phyloP scores from a whole-genome alignment of 495 filamentous ascomycete genomes.

The Aspergillus heteromorphus region DNA sequence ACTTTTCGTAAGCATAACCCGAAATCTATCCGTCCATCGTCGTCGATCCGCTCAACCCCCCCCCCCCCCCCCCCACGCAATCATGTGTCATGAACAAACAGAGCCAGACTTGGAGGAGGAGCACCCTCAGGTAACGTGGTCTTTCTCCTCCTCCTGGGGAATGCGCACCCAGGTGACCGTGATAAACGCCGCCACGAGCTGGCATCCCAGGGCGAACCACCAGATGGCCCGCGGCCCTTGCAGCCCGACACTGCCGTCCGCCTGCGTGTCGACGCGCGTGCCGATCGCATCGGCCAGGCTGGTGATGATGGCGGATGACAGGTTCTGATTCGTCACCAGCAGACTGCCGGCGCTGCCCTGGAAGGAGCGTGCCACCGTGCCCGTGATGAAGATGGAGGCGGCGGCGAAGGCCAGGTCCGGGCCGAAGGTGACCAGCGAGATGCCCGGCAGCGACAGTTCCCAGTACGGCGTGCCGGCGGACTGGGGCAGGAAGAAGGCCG shows the following conservation, averaged over 20 bases:
- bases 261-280: constrained; percentile 28
- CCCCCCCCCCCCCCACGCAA: neutral
- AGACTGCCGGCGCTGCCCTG: constrained; percentile 32
- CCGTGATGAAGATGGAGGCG: constrained; percentile 31
- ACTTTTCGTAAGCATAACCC: no score
- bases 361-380: constrained; percentile 28
- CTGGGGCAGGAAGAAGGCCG: constrained; percentile 31
- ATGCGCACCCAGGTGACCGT: constrained; percentile 17
- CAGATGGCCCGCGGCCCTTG: constrained; percentile 40
- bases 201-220: constrained; percentile 42
- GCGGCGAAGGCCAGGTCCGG: constrained; percentile 32
- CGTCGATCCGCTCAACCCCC: neutral
- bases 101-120: no score
- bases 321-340: constrained; percentile 31
- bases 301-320: constrained; percentile 39
- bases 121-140: constrained; percentile 33
- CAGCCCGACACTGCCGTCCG: constrained; percentile 36
- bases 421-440: constrained; percentile 29
- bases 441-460: constrained; percentile 26
- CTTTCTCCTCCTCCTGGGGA: constrained; percentile 36
- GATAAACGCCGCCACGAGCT: constrained; percentile 36
- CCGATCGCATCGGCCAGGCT: constrained; percentile 42
- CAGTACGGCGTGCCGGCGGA: constrained; percentile 26
- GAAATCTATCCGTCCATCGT: no score
- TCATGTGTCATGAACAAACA: neutral